Conservation (phyloP, 2,329 filamentous ascomycete species). For the Fusarium goolgardi region DNA sequence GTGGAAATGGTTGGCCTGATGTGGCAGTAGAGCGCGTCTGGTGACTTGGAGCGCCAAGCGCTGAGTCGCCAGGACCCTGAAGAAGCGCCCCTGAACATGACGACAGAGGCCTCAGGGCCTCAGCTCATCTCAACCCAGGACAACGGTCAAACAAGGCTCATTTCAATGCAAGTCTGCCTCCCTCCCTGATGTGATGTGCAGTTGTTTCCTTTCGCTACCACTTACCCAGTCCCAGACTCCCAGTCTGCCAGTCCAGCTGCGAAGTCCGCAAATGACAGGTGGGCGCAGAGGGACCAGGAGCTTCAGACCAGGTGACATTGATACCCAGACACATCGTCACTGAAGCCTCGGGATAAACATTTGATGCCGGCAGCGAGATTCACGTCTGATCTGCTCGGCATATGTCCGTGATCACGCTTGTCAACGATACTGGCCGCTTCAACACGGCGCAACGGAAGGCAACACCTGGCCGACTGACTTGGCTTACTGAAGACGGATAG, state of each 20-base stretch:
- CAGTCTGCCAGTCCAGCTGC: not conserved
- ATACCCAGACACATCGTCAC: constrained; percentile 35
- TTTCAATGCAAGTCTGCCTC: constrained; percentile 20
- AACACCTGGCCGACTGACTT: constrained; percentile 26
- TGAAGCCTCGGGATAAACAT: constrained; percentile 37
- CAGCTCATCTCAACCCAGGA: constrained; percentile 18
- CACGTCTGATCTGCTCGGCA: constrained; percentile 45
- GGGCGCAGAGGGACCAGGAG: constrained; percentile 27
- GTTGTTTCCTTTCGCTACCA: not conserved
- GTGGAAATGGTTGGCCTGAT: constrained; percentile 35
- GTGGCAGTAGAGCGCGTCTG: constrained; percentile 39
- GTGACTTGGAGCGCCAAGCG: constrained; percentile 39
- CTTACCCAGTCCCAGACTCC: not conserved
- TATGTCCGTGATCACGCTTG: constrained; percentile 41
- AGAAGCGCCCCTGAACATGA: constrained; percentile 41
- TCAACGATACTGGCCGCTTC: constrained; percentile 39
- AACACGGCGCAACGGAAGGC: constrained; percentile 28
- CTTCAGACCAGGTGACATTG: constrained; percentile 37
- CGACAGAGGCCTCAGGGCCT: constrained; percentile 40
- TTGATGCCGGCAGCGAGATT: constrained; percentile 24
- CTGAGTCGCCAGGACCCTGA: constrained; percentile 42
- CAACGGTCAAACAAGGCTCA: constrained; percentile 31
- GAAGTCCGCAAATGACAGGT: constrained; percentile 16
- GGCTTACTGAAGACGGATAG: constrained; percentile 18
- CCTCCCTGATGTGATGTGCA: not conserved